These are phyloP conservation scores for Coemansia sp. DNA, from an alignment of 192 early-diverging fungal species.

Conservation along the genomic window DNA sequence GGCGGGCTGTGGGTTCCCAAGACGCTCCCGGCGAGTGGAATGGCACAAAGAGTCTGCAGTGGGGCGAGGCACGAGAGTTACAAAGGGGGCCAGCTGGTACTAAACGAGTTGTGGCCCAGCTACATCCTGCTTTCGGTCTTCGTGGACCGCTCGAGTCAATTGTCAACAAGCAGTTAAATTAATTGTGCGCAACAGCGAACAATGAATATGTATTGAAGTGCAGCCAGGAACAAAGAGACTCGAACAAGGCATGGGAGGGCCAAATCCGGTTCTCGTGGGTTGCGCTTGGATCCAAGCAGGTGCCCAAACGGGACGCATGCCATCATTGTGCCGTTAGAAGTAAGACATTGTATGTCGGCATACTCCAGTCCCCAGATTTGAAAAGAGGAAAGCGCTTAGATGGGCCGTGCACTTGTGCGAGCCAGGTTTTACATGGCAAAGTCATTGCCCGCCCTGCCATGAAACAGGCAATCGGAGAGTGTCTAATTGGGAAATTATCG, in stretches of 20 bases:
- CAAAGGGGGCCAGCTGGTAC: neutral
- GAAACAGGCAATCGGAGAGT: too few species aligned
- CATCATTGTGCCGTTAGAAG: neutral
- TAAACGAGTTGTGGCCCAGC: slow-evolving; percentile 5
- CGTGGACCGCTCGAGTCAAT: neutral
- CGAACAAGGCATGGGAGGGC: neutral
- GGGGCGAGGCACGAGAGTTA: neutral
- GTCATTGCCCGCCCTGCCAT: too few species aligned
- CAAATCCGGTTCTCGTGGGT: slow-evolving; percentile 8
- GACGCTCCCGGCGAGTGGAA: neutral
- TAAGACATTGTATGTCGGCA: too few species aligned
- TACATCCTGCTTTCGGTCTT: slow-evolving; percentile 1
- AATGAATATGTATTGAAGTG: neutral
- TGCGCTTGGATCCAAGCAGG: slow-evolving; percentile 1
- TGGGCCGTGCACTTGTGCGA: neutral
- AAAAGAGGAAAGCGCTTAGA: neutral
- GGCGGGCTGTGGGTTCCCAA: neutral
- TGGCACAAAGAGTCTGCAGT: slow-evolving; percentile 4
- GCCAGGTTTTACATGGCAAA: neutral
- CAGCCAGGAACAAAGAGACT: neutral
- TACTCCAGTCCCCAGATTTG: neutral
- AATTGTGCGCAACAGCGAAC: slow-evolving; percentile 1
- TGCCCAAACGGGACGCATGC: neutral
- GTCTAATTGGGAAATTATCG: too few species aligned
- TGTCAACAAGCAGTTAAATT: slow-evolving; percentile 6